Evolutionary conservation across 257 asterid species (phyloP).

Genomic region (Sherardia arvensis): DNA sequence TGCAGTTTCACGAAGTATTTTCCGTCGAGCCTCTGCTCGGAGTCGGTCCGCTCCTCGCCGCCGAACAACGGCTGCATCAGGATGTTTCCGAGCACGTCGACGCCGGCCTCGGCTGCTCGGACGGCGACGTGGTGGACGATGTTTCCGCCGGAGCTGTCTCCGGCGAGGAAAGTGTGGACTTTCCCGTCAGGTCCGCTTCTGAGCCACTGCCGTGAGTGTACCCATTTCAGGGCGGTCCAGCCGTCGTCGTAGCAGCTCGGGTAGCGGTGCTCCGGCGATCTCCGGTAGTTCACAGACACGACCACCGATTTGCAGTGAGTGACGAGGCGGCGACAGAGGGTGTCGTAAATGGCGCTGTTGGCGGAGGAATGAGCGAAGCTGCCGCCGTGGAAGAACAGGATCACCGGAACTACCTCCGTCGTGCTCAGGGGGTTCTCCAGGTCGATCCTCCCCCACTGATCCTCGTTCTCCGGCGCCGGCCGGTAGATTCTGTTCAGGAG

Average conservation of each 20-base stretch:
- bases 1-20: conserved; percentile 33
- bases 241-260: conserved; percentile 44
- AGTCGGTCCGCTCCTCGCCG: conserved; percentile 29
- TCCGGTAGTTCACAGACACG: conserved; percentile 35
- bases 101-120: conserved; percentile 26
- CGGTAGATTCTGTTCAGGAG: conserved; percentile 27
- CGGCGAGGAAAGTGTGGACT: conserved; percentile 30
- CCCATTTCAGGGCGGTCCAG: conserved; percentile 39
- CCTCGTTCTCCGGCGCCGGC: conserved; percentile 26
- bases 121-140: conserved; percentile 30
- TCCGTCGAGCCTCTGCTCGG: conserved; percentile 29
- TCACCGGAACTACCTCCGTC: conserved; percentile 29
- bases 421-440: conserved; percentile 33
- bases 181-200: conserved; percentile 25
- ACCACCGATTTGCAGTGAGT: conserved; percentile 32
- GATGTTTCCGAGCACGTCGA: conserved; percentile 29
- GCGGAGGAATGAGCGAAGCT: conserved; percentile 43
- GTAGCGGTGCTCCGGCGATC: conserved; percentile 38
- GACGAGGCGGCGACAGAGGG: conserved; percentile 39
- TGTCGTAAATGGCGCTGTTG: conserved; percentile 39
- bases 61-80: conserved; percentile 41
- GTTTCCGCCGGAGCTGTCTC: conserved; percentile 43
- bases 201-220: conserved; percentile 30
- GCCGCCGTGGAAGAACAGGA: conserved; percentile 39
- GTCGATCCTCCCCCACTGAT: conserved; percentile 29